A percentile compares a stretch with the other conserved stretches of the same genome.
These are phyloP conservation scores for Trichoderma aggressivum DNA, from an alignment of 2,329 filamentous ascomycete genomes.

Conservation along the genomic window DNA sequence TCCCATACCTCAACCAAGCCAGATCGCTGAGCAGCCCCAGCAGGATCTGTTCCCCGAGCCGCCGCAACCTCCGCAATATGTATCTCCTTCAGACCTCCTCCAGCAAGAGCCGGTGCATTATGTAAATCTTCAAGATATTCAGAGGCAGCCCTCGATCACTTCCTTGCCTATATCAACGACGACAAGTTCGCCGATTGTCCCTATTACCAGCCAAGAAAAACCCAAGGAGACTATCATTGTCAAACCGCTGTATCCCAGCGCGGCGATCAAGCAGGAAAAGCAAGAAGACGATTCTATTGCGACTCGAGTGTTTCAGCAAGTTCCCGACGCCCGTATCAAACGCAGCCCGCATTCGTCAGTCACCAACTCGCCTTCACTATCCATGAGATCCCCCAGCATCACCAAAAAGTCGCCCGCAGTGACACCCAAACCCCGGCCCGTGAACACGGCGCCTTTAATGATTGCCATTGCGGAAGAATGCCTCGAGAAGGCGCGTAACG, in stretches of 20 bases:
- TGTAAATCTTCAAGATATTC: slow-evolving; percentile 40
- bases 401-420: slow-evolving; percentile 42
- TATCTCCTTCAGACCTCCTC: slow-evolving; percentile 23
- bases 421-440: slow-evolving; percentile 39
- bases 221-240: slow-evolving; percentile 13
- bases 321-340: slow-evolving; percentile 27
- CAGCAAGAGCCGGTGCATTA: slow-evolving; percentile 30
- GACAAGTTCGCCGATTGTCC: slow-evolving; percentile 18
- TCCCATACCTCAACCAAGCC: background rate
- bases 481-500: slow-evolving; percentile 60
- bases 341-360: slow-evolving; percentile 40
- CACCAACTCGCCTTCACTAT: slow-evolving; percentile 41
- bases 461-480: slow-evolving; percentile 75
- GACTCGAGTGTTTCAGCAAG: slow-evolving; percentile 18
- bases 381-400: slow-evolving; percentile 39
- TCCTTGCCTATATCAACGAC: slow-evolving; percentile 28
- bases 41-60: slow-evolving; percentile 13
- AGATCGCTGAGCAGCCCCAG: background rate
- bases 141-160: slow-evolving; percentile 30
- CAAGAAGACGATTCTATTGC: slow-evolving; percentile 19
- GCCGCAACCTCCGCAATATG: slow-evolving; percentile 22
- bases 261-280: slow-evolving; percentile 16
- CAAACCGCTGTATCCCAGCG: slow-evolving; percentile 1
- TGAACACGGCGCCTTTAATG: slow-evolving; percentile 57
- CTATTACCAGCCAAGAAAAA: slow-evolving; percentile 3